Percentiles rank a stretch among this genome's conserved stretches.
Evolutionary conservation across 1,284 basidiomycete species (phyloP).

Genomic region (Moesziomyces globuligerus): DNA sequence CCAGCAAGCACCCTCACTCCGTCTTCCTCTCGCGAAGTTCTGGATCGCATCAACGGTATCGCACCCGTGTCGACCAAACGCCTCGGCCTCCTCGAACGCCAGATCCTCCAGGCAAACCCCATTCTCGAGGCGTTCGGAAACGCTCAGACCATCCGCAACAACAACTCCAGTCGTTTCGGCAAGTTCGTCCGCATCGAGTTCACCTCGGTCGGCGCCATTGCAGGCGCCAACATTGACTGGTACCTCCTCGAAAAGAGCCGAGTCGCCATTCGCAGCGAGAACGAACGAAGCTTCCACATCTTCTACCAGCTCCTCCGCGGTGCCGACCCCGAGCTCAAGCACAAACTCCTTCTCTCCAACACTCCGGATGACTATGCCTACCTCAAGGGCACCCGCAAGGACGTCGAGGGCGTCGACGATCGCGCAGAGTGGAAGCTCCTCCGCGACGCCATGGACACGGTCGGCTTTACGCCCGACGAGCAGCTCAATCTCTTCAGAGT

Average conservation of each 20-base stretch:
- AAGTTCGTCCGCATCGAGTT: slow-evolving; percentile 99
- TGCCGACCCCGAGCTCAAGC: slow-evolving; percentile 61
- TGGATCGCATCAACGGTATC: slow-evolving; percentile 58
- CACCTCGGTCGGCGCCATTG: slow-evolving; percentile 90
- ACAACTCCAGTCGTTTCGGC: slow-evolving; percentile 96
- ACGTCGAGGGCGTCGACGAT: slow-evolving; percentile 96
- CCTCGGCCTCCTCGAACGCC: slow-evolving; percentile 89
- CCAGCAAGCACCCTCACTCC: slow-evolving; percentile 44
- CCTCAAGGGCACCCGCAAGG: slow-evolving; percentile 85
- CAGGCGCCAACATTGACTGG: slow-evolving; percentile 99
- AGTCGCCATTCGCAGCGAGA: slow-evolving; percentile 71
- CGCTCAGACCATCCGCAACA: slow-evolving; percentile 97
- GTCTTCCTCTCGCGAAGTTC: slow-evolving; percentile 52
- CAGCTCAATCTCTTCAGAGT: slow-evolving; percentile 94
- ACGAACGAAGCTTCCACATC: slow-evolving; percentile 92
- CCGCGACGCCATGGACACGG: slow-evolving; percentile 82
- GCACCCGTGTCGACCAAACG: slow-evolving; percentile 53
- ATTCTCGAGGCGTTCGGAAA: slow-evolving; percentile 98
- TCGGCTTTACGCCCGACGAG: slow-evolving; percentile 85
- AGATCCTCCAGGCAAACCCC: slow-evolving; percentile 97
- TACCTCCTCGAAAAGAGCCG: slow-evolving; percentile 97
- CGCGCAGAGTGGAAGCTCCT: slow-evolving; percentile 85
- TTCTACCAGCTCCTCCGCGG: slow-evolving; percentile 82
- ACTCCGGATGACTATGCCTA: slow-evolving; percentile 87
- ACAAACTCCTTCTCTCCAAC: slow-evolving; percentile 77